Percentiles rank a stretch among this genome's conserved stretches.
phyloP scores from a whole-genome alignment of 2,329 filamentous ascomycete genomes.

The Clarireedia homoeocarpa region DNA sequence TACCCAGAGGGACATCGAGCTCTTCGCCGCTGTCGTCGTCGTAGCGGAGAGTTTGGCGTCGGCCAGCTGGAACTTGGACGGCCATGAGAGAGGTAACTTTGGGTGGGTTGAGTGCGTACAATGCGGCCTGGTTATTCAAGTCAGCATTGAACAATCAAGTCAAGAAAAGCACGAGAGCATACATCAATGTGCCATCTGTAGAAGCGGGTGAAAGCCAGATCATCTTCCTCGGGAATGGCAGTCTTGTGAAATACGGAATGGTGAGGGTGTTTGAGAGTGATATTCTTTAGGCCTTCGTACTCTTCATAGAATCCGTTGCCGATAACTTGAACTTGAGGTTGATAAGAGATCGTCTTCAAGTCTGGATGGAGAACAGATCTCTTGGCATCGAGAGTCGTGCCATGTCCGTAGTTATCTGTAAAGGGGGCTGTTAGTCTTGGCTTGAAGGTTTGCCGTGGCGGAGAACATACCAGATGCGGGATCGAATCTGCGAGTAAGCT shows the following conservation, averaged over 20 bases:
- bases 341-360: slow-evolving; percentile 71
- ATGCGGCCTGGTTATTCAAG: slow-evolving; percentile 37
- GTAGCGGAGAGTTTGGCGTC: slow-evolving; percentile 60
- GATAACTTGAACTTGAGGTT: slow-evolving; percentile 74
- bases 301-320: slow-evolving; percentile 63
- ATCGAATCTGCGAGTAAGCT: slow-evolving; percentile 67
- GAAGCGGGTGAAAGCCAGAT: slow-evolving; percentile 50
- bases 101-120: slow-evolving; percentile 69
- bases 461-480: slow-evolving; percentile 39
- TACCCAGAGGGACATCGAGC: slow-evolving; percentile 62
- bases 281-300: slow-evolving; percentile 63
- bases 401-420: slow-evolving; percentile 58
- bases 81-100: slow-evolving; percentile 66
- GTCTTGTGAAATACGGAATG: slow-evolving; percentile 69
- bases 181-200: slow-evolving; percentile 76
- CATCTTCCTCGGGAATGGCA: slow-evolving; percentile 53
- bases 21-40: slow-evolving; percentile 63
- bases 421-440: background rate
- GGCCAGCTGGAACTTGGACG: slow-evolving; percentile 61
- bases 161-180: background rate
- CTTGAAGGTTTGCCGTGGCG: too few relatives aligned
- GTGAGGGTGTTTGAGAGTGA: slow-evolving; percentile 66
- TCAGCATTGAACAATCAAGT: background rate
- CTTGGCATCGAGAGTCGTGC: slow-evolving; percentile 62
- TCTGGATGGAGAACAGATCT: slow-evolving; percentile 63